Evolutionary conservation across 352 stramenopile genomes (phyloP), one percentile per base, ranked within the genome.

Genomic region (Pythium dissotocum): DNA sequence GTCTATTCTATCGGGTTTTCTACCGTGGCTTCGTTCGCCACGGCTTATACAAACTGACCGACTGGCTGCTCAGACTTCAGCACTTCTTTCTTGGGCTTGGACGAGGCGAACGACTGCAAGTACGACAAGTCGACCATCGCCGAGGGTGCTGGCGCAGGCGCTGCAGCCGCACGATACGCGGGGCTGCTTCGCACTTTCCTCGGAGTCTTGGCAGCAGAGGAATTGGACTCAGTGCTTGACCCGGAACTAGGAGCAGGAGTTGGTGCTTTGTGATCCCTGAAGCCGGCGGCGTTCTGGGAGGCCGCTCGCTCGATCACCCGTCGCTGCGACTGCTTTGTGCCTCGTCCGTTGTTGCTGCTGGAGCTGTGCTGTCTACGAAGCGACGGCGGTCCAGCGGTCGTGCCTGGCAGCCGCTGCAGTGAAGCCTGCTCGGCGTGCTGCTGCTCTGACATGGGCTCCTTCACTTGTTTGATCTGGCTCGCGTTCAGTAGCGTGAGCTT

Each of bases 71-170:
- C 58, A 16, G 58, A 7, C 30, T 52, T 26, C n/a, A 14, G 14
- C 35, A 8, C 33, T 9, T 28, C 24, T 26, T 3, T 36, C 10
- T 32, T 51, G 2, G 53, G 40, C 32, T 64, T 65, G 12, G 64
- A 33, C 12, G 36, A n/a, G 12, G 65, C 65, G 44, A 69, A 73
- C 1, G 30, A 52, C 21, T 73, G 67, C 21, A 73, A 40, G 42
- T 73, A 73, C 10, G 67, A 73, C 33, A 73, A 24, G 55, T 73
- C 67, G 4, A 73, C 46, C 53, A 67, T 55, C 12, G 48, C 18
- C 1, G 59, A 6, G 2, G 62, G 24, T 12, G 62, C 16, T 13
- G 54, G 6, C n/a, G 63, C 18, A 14, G 54, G 26, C n/a, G 32
- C 9, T 18, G 32, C 32, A n/a, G 35, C 56, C 18, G 36, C 24